Conservation (phyloP, 2,329 filamentous ascomycete species). For the Eutypa lata region DNA sequence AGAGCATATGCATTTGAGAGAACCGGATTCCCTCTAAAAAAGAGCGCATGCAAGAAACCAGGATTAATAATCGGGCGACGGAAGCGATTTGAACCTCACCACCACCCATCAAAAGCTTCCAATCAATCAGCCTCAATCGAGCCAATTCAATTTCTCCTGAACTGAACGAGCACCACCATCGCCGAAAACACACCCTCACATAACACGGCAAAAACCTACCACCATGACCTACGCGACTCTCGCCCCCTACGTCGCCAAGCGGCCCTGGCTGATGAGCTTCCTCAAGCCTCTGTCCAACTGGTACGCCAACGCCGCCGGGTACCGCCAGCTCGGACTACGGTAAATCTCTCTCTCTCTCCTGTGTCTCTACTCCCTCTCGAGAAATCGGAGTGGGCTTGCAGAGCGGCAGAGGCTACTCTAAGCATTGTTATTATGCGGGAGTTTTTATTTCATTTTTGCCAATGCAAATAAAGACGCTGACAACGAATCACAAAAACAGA, state of each 20-base stretch:
- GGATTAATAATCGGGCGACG: not conserved
- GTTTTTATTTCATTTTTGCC: too few relatives aligned
- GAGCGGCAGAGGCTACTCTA: too few relatives aligned
- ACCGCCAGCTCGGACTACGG: conserved; percentile 89
- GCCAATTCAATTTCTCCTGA: too few relatives aligned
- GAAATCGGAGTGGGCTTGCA: conserved; percentile 2
- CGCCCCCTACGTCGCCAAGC: conserved; percentile 73
- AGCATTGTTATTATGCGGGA: too few relatives aligned
- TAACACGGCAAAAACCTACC: conserved; percentile 44
- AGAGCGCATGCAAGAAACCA: not conserved
- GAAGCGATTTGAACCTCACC: not conserved
- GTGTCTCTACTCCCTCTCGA: not conserved
- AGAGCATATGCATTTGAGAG: not conserved
- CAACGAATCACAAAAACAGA: too few relatives aligned
- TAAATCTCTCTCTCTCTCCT: conserved; percentile 39
- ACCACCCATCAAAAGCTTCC: not conserved
- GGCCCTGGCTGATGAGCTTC: conserved; percentile 79
- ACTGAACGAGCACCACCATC: too few relatives aligned
- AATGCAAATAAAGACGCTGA: too few relatives aligned
- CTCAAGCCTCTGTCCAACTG: conserved; percentile 80
- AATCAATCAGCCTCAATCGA: not conserved
- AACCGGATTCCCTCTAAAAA: not conserved
- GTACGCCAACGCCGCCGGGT: conserved; percentile 87
- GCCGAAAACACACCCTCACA: conserved; percentile 21
- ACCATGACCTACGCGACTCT: conserved; percentile 54